Evolutionary conservation across 169 alveolate species (phyloP), one percentile per base, ranked within the genome.

Genomic region (Amoebophrya sp.): DNA sequence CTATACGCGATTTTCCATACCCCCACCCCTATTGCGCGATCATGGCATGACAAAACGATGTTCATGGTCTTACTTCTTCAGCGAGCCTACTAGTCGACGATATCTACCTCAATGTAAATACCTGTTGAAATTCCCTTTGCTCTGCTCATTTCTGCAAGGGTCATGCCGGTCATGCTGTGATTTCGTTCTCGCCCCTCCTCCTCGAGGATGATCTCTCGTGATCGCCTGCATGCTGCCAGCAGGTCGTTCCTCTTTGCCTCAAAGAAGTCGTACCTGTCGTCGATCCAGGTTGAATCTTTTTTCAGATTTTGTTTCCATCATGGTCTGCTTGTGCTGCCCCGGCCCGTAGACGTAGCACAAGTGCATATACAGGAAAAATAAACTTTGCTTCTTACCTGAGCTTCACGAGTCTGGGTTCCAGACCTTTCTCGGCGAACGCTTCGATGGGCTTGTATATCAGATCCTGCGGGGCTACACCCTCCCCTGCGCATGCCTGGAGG

Each of bases 211-310:
- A 40, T 89, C 32, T 89, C 91, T 23, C 91, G 29, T 33, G 77
- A 38, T 38, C 40, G 39, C 39, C 55, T 23, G 0, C 35, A 53
- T 33, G 91, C 91, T 33, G 77, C 55, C 18, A 89, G n/a, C 40
- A 89, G 40, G 38, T 89, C 91, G 53, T 89, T 40, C 40, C 91
- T 0, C n/a, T 89, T 89, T 14, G 91, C 91, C n/a, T 89, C 91
- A 40, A 40, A 89, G 23, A 89, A 89, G 23, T 89, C 91, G 40
- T 89, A 89, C 47, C 91, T 89, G 90, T n/a, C n/a, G n/a, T n/a
- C n/a, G n/a, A n/a, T n/a, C n/a, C n/a, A n/a, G n/a, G n/a, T n/a
- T n/a, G n/a, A n/a, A n/a, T n/a, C n/a, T n/a, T n/a, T n/a, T n/a
- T n/a, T n/a, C n/a, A n/a, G n/a, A n/a, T n/a, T n/a, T n/a, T n/a